These are phyloP conservation scores for Paramecium tetraurelia DNA, from an alignment of 73 alveolate genomes.

Conservation along the genomic window DNA sequence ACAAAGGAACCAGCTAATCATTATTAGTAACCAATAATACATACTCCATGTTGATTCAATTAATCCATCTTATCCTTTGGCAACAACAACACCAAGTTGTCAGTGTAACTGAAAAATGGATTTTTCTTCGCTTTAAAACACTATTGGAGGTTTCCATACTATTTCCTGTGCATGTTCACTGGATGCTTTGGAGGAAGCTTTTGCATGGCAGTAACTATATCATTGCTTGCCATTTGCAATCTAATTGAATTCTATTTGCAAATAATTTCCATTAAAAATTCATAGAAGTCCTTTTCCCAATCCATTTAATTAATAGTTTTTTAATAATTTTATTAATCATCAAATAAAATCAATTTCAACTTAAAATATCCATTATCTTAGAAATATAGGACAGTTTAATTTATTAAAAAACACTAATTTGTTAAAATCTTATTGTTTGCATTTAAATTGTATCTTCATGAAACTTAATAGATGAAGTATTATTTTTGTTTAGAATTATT, in stretches of 20 bases:
- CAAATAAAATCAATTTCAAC: background rate
- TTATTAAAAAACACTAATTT: too few relatives aligned
- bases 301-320: background rate
- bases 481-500: too few relatives aligned
- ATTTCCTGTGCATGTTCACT: background rate
- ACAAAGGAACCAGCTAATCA: background rate
- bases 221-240: background rate
- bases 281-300: background rate
- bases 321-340: background rate
- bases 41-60: background rate
- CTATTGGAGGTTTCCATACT: background rate
- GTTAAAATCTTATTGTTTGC: too few relatives aligned
- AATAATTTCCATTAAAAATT: background rate
- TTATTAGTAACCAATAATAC: background rate
- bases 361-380: background rate
- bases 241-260: background rate
- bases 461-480: too few relatives aligned
- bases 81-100: background rate
- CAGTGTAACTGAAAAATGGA: background rate
- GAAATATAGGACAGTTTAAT: too few relatives aligned
- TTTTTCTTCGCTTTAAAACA: background rate
- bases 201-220: background rate
- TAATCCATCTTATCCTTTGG: background rate
- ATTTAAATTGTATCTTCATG: too few relatives aligned
- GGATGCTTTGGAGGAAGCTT: background rate